Conservation (phyloP, 2,329 filamentous ascomycete genomes). For the Phaeosphaeria sp. region DNA sequence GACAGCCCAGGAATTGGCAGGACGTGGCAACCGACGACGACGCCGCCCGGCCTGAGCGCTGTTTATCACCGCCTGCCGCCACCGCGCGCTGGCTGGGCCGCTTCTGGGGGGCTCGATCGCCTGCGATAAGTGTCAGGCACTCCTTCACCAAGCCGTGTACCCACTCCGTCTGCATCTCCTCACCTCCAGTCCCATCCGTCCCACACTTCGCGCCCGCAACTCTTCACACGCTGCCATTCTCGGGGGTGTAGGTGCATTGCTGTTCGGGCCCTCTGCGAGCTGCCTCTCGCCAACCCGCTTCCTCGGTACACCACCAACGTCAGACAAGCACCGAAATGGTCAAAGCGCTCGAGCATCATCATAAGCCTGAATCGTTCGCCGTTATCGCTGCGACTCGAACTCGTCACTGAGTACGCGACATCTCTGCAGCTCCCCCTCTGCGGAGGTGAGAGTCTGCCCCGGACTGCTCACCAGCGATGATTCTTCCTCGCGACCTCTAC, state of each 20-base stretch:
- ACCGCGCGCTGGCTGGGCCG: conserved; percentile 25
- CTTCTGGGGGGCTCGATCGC: conserved; percentile 11
- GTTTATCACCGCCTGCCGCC: conserved; percentile 26
- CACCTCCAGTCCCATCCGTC: conserved; percentile 11
- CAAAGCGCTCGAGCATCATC: conserved; percentile 33
- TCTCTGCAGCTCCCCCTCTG: conserved; percentile 48
- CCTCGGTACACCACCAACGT: conserved; percentile 38
- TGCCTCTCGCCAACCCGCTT: conserved; percentile 25
- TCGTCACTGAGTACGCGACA: conserved; percentile 36
- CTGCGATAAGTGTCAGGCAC: conserved; percentile 29
- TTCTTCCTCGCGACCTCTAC: conserved; percentile 52
- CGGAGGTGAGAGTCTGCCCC: conserved; percentile 49
- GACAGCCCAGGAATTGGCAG: conserved; percentile 20
- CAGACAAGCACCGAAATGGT: conserved; percentile 43
- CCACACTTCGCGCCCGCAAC: conserved; percentile 6
- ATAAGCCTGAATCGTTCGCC: conserved; percentile 23
- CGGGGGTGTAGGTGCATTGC: conserved; percentile 4
- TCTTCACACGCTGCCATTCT: conserved; percentile 3
- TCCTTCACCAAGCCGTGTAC: conserved; percentile 9
- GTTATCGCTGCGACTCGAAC: conserved; percentile 24
- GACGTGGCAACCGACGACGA: conserved; percentile 19
- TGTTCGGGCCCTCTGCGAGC: neutral
- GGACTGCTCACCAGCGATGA: conserved; percentile 39
- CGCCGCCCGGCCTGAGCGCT: neutral
- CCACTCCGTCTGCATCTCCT: conserved; percentile 21